phyloP scores from a whole-genome alignment of 257 asterid species.

The Lycium ferocissimum region DNA sequence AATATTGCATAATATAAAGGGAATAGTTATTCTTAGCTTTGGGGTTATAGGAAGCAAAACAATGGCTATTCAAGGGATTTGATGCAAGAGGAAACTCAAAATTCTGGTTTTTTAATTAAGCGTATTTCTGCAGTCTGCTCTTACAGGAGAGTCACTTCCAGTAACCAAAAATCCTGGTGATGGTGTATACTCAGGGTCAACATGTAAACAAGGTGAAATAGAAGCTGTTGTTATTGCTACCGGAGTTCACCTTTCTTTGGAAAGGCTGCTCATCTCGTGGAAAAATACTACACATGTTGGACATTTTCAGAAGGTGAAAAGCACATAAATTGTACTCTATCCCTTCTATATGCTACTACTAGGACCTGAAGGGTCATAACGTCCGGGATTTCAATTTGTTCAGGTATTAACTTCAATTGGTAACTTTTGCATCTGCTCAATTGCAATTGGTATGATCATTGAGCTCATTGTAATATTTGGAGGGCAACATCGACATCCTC shows the following conservation, averaged over 20 bases:
- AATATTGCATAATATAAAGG: not conserved
- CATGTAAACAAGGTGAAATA: conserved; percentile 52
- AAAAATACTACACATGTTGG: conserved; percentile 49
- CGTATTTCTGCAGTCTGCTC: conserved; percentile 43
- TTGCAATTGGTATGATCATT: conserved; percentile 46
- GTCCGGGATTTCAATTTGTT: not conserved
- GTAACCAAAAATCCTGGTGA: conserved; percentile 52
- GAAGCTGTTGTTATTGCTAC: conserved; percentile 55
- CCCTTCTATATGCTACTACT: not conserved
- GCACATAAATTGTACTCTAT: not conserved
- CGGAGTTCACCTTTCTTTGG: conserved; percentile 52
- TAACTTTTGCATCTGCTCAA: conserved; percentile 54
- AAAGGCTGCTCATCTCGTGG: conserved; percentile 54
- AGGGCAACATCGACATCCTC: conserved; percentile 34
- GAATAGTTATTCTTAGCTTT: not conserved
- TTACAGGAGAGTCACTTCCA: conserved; percentile 54
- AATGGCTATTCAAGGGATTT: not conserved
- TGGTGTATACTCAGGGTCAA: conserved; percentile 47
- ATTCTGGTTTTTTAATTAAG: not conserved
- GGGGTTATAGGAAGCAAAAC: not conserved
- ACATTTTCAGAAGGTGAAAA: conserved; percentile 46
- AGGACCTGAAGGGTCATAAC: not conserved
- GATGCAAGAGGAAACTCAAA: not conserved
- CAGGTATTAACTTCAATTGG: conserved; percentile 52
- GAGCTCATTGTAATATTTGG: conserved; percentile 45